phyloP scores from a whole-genome alignment of 1,139 yeast genomes.

The Candida frijolesensis region DNA sequence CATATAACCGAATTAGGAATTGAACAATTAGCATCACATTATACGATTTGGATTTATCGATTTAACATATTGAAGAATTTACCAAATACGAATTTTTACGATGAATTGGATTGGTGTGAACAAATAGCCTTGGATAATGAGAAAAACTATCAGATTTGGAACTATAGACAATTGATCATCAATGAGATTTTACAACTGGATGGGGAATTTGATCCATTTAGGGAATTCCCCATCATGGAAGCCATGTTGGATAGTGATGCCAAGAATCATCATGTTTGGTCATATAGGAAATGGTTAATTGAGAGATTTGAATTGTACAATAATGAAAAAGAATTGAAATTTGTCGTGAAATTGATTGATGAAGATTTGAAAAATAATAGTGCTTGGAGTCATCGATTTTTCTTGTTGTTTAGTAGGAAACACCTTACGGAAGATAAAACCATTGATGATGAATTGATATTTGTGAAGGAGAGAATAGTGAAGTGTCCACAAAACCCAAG shows the following conservation, averaged over 20 bases:
- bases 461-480: slow-evolving; percentile 46
- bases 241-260: slow-evolving; percentile 75
- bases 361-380: slow-evolving; percentile 84
- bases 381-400: slow-evolving; percentile 90
- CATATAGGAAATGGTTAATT: slow-evolving; percentile 83
- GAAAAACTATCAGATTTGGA: slow-evolving; percentile 96
- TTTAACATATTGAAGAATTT: slow-evolving; percentile 52
- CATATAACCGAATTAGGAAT: slow-evolving; percentile 66
- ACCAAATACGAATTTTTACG: slow-evolving; percentile 34
- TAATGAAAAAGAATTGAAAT: slow-evolving; percentile 52
- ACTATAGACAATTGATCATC: slow-evolving; percentile 71
- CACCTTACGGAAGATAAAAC: slow-evolving; percentile 16
- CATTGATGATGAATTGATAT: slow-evolving; percentile 38
- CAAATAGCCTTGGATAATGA: slow-evolving; percentile 72
- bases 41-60: slow-evolving; percentile 87
- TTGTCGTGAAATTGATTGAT: slow-evolving; percentile 50
- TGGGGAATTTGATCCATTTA: slow-evolving; percentile 38
- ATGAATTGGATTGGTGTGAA: slow-evolving; percentile 79
- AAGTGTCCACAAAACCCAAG: slow-evolving; percentile 81
- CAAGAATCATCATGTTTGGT: slow-evolving; percentile 97
- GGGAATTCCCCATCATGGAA: slow-evolving; percentile 66
- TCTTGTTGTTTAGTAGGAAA: slow-evolving; percentile 42
- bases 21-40: slow-evolving; percentile 80
- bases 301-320: slow-evolving; percentile 50
- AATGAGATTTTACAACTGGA: slow-evolving; percentile 28